Conservation (phyloP, 2,329 filamentous ascomycete genomes). For the Microcyclospora pomicola region DNA sequence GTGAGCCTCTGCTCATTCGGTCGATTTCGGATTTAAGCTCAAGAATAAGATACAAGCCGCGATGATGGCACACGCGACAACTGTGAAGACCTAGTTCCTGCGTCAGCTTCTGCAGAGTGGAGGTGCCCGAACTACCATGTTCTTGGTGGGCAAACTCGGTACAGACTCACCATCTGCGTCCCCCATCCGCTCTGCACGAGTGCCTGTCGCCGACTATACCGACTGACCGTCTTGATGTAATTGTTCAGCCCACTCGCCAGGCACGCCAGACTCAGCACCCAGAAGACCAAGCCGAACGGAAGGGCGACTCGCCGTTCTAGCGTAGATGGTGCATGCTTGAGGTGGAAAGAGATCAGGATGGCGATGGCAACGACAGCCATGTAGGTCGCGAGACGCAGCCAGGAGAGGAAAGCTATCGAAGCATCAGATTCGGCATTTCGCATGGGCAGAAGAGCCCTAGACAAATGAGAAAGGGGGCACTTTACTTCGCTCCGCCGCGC, state of each 20-base stretch:
- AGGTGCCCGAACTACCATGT: no score
- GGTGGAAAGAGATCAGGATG: constrained; percentile 85
- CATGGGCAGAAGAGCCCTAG: background rate
- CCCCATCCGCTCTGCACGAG: constrained; percentile 90
- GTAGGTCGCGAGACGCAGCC: constrained; percentile 77
- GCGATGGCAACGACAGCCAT: constrained; percentile 82
- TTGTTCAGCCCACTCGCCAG: constrained; percentile 67
- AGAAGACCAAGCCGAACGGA: constrained; percentile 80
- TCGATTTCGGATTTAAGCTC: constrained; percentile 2
- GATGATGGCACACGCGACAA: constrained; percentile 49
- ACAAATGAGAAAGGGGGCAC: constrained; percentile 26
- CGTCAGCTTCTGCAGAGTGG: no score
- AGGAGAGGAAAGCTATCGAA: constrained; percentile 59
- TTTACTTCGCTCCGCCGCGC: constrained; percentile 59
- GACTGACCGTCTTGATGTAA: constrained; percentile 70
- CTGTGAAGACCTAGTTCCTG: constrained; percentile 42
- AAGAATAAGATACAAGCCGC: constrained; percentile 52
- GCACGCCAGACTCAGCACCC: constrained; percentile 65
- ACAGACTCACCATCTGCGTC: constrained; percentile 56
- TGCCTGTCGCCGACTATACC: constrained; percentile 64
- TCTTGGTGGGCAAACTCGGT: no score
- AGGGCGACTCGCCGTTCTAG: constrained; percentile 65
- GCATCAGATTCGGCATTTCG: background rate
- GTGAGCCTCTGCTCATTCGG: no score
- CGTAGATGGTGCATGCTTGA: constrained; percentile 56